These are phyloP conservation scores for Dovyalis caffra DNA, from an alignment of 345 rosid genomes.

Conservation along the genomic window DNA sequence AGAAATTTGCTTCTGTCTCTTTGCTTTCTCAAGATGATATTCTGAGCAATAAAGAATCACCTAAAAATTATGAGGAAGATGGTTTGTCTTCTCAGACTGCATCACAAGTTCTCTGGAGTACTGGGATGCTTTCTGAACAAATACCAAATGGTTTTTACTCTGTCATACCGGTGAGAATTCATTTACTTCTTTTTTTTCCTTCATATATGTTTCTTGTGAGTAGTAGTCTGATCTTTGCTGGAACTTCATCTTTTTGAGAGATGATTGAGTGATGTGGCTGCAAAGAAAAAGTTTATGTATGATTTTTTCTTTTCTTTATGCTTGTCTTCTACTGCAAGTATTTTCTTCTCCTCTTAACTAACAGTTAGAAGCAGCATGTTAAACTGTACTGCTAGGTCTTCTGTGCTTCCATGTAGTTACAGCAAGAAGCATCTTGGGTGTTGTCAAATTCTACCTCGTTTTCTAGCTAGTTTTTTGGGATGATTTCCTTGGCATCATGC, in stretches of 20 bases:
- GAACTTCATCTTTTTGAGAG: not conserved
- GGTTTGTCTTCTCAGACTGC: constrained; percentile 62
- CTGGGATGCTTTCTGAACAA: constrained; percentile 72
- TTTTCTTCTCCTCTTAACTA: not conserved
- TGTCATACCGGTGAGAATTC: constrained; percentile 45
- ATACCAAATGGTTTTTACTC: constrained; percentile 94
- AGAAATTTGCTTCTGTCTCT: constrained; percentile 67
- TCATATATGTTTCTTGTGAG: not conserved
- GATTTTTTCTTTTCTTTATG: not conserved
- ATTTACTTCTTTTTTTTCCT: not conserved
- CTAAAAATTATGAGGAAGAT: constrained; percentile 62
- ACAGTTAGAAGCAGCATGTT: not conserved
- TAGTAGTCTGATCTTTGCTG: not conserved
- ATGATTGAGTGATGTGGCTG: not conserved
- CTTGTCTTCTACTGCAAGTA: not conserved
- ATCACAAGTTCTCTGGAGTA: constrained; percentile 88
- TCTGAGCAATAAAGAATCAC: constrained; percentile 55
- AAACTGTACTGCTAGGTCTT: not conserved
- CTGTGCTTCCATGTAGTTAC: not conserved
- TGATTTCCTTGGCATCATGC: too few species aligned
- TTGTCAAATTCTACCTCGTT: too few species aligned
- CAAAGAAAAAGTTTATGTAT: not conserved
- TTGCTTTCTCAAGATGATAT: constrained; percentile 68
- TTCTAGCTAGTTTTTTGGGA: too few species aligned
- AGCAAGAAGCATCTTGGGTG: not conserved